Percentiles rank a stretch among this genome's conserved stretches.
Evolutionary conservation across 202 grass and related monocot genomes (phyloP).

Genomic region (Tripidium arundinaceum): DNA sequence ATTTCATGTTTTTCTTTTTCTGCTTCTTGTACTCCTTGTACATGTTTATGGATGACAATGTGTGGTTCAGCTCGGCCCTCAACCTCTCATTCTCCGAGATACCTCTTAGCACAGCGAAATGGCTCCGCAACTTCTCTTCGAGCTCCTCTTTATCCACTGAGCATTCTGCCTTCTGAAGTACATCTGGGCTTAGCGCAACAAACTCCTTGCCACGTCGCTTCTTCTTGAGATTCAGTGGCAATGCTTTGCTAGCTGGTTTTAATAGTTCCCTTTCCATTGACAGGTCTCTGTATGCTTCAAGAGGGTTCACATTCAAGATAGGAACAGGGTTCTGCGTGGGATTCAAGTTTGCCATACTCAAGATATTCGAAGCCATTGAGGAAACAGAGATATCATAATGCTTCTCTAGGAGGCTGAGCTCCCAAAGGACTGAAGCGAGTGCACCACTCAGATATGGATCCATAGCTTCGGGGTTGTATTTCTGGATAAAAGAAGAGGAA

Average conservation of each 20-base stretch:
- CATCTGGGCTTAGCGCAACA: constrained; percentile 39
- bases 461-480: constrained; percentile 81
- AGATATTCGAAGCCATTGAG: constrained; percentile 60
- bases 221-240: constrained; percentile 51
- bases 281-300: constrained; percentile 69
- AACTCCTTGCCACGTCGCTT: constrained; percentile 50
- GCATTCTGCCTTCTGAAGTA: constrained; percentile 43
- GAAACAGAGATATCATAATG: constrained; percentile 68
- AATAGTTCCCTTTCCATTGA: constrained; percentile 56
- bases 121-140: constrained; percentile 57
- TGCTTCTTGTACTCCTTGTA: constrained; percentile 79
- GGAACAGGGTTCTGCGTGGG: constrained; percentile 57
- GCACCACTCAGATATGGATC: constrained; percentile 92
- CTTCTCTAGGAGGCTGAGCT: constrained; percentile 87
- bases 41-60: constrained; percentile 60
- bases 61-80: constrained; percentile 62
- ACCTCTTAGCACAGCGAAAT: constrained; percentile 59
- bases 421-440: constrained; percentile 86
- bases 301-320: constrained; percentile 56
- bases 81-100: constrained; percentile 78
- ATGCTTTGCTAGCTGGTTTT: constrained; percentile 38
- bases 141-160: constrained; percentile 42
- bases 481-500: constrained; percentile 43
- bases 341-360: constrained; percentile 74
- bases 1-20: constrained; percentile 42